Evolutionary conservation across 2,329 filamentous ascomycete genomes (phyloP), one percentile per base, ranked within the genome.

Genomic region (Aaosphaeria arxii): DNA sequence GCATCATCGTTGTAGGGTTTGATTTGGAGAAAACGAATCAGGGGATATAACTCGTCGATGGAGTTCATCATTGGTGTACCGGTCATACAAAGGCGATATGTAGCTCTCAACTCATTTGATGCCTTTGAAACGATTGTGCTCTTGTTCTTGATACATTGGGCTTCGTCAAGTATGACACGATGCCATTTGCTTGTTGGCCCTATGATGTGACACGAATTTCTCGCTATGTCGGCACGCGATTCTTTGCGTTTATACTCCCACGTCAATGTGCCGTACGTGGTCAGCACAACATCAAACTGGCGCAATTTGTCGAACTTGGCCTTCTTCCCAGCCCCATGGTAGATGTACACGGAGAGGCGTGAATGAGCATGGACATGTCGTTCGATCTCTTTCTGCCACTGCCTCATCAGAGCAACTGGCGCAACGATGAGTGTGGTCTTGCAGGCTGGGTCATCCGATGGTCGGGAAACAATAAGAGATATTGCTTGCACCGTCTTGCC

Each of bases 61-160:
- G 79, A 83, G 58, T 96, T 96, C 87, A 94, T 94, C 87, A 92
- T 91, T 0, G 89, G 89, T 0, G 89, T 94, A 29, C 89, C 89
- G 3, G 86, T 89, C 67, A 92, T 80, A 62, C 86, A 90, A 74
- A 88, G 85, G 42, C 88, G 79, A 62, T 87, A 82, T 33, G 73
- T 75, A 11, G 86, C 75, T 50, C 79, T 71, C 11, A 94, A 68
- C 7, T 71, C 66, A 55, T 75, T 81, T 30, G 82, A 82, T 4
- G 82, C 87, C 53, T 77, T 76, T 1, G 86, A 80, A 5, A 78
- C 72, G 52, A 82, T 80, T 0, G 87, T 86, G 38, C 73, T 76
- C 48, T 80, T 80, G 61, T 91, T 92, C 73, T 92, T 92, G 74
- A 92, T 89, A 61, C 79, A 85, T 61, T 92, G 88, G 2, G 88